phyloP scores from a whole-genome alignment of 169 alveolate genomes.

The Eimeria praecox region DNA sequence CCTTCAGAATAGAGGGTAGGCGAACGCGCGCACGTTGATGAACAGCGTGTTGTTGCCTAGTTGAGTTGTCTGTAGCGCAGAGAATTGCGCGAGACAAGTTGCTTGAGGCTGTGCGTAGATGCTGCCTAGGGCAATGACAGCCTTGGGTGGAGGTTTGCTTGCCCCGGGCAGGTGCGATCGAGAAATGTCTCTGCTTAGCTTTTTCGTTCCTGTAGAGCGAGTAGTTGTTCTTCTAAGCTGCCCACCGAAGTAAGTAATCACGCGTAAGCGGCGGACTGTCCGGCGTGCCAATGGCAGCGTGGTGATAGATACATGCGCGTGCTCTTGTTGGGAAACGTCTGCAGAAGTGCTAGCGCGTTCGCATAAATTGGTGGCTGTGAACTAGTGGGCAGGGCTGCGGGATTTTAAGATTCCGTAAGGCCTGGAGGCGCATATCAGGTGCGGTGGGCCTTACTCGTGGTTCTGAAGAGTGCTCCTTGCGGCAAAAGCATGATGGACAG shows the following conservation, averaged over 20 bases:
- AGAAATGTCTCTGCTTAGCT: not conserved
- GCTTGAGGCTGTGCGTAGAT: not conserved
- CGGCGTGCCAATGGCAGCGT: not conserved
- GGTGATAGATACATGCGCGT: not conserved
- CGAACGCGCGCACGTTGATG: not conserved
- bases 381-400: not conserved
- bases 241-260: not conserved
- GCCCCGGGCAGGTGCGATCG: not conserved
- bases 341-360: not conserved
- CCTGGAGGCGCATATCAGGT: not conserved
- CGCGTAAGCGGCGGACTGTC: not conserved
- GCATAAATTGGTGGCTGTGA: not conserved
- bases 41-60: not conserved
- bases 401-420: not conserved
- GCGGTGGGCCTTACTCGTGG: not conserved
- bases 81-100: not conserved
- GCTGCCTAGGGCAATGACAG: not conserved
- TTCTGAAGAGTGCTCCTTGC: not conserved
- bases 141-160: not conserved
- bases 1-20: not conserved
- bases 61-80: not conserved
- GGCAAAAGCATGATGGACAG: not conserved
- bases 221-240: not conserved
- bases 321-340: not conserved
- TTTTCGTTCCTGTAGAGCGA: not conserved